Conservation (phyloP, 2,329 filamentous ascomycete genomes). For the Neopestalotiopsis sp. region DNA sequence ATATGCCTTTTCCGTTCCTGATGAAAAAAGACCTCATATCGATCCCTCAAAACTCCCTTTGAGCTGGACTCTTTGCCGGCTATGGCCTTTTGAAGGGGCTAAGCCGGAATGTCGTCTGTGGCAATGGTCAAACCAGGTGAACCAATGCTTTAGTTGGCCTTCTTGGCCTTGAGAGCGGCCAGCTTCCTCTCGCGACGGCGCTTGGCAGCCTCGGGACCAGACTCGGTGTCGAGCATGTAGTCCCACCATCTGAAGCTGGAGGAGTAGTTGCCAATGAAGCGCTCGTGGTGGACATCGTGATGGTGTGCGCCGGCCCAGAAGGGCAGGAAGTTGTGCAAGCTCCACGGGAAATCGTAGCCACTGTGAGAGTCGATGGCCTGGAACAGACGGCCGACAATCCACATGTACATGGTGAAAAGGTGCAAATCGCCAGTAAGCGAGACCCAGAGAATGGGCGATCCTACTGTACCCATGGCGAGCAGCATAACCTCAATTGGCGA, state of each 20-base stretch:
- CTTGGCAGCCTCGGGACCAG: slow-evolving; percentile 85
- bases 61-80: neutral
- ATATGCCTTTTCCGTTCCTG: neutral
- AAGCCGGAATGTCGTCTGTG: neutral
- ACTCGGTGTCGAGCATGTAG: slow-evolving; percentile 90
- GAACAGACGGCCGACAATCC: slow-evolving; percentile 92
- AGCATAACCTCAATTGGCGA: slow-evolving; percentile 97
- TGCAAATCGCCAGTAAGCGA: slow-evolving; percentile 85
- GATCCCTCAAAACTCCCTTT: neutral
- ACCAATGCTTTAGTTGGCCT: slow-evolving; percentile 60
- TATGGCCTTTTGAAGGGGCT: neutral
- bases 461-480: slow-evolving; percentile 85
- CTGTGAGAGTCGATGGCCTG: slow-evolving; percentile 98
- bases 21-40: neutral
- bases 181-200: slow-evolving; percentile 80
- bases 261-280: slow-evolving; percentile 97
- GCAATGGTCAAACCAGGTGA: neutral
- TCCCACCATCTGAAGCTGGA: slow-evolving; percentile 99
- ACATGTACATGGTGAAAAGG: slow-evolving; percentile 96
- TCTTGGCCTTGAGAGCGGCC: slow-evolving; percentile 67
- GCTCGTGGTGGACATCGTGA: slow-evolving; percentile 97
- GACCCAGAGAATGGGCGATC: slow-evolving; percentile 83
- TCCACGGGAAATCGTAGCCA: slow-evolving; percentile 98
- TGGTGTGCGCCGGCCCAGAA: slow-evolving; percentile 98
- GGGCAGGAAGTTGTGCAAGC: slow-evolving; percentile 90